Conservation (phyloP, 495 filamentous ascomycete species). For the Aspergillus olivimuriae region DNA sequence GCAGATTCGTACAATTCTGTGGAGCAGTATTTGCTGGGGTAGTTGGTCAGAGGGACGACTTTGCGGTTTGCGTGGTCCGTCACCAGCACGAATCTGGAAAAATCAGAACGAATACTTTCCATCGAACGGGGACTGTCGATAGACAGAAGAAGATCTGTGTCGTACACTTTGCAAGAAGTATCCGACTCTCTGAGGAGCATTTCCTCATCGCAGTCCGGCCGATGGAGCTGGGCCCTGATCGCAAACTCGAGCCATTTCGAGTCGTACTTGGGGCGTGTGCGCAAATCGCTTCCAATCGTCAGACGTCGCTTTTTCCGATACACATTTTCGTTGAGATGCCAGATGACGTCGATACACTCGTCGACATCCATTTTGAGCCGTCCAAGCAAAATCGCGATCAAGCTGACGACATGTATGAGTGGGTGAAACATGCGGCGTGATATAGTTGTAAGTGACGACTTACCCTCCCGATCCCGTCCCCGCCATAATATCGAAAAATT, state of each 20-base stretch:
- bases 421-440: not conserved
- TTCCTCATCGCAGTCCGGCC: slow-evolving; percentile 28
- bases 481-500: slow-evolving; percentile 40
- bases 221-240: slow-evolving; percentile 33
- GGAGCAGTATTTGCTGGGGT: slow-evolving; percentile 30
- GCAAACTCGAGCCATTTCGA: slow-evolving; percentile 30
- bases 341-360: slow-evolving; percentile 42
- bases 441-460: slow-evolving; percentile 5
- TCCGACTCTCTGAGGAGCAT: slow-evolving; percentile 33
- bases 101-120: too few relatives aligned
- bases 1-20: slow-evolving; percentile 30
- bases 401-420: slow-evolving; percentile 11
- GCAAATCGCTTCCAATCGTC: slow-evolving; percentile 19
- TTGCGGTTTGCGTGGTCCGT: slow-evolving; percentile 34
- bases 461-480: slow-evolving; percentile 38
- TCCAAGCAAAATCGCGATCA: slow-evolving; percentile 38
- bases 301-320: slow-evolving; percentile 33
- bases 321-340: slow-evolving; percentile 23
- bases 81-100: slow-evolving; percentile 45
- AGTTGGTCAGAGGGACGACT: slow-evolving; percentile 38
- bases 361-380: slow-evolving; percentile 39
- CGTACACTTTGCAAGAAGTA: slow-evolving; percentile 32
- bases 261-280: slow-evolving; percentile 33
- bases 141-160: too few relatives aligned
- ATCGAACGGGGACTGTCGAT: too few relatives aligned